phyloP scores from a whole-genome alignment of 2,329 filamentous ascomycete genomes.

The Colletotrichum kahawae region DNA sequence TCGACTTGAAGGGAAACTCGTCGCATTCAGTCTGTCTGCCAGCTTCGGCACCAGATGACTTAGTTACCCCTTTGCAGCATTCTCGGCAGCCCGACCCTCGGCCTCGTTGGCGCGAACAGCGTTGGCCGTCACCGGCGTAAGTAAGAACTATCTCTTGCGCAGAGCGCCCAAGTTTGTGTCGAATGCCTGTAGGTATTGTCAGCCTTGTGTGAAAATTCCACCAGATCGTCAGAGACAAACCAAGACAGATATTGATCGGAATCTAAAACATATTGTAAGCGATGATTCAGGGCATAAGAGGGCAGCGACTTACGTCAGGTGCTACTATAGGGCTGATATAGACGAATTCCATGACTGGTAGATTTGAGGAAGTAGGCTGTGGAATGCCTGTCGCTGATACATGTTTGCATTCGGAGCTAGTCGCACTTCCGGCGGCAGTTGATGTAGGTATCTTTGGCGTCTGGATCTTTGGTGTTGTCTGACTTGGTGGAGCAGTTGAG shows the following conservation, averaged over 20 bases:
- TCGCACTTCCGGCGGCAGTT: not conserved
- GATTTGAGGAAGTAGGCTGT: not conserved
- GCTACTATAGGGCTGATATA: not conserved
- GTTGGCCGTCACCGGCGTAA: not conserved
- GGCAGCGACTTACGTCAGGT: not conserved
- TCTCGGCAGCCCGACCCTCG: not conserved
- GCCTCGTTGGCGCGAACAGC: not conserved
- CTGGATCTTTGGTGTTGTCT: not conserved
- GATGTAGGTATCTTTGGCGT: not conserved
- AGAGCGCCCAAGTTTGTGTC: not conserved
- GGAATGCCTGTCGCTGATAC: not conserved
- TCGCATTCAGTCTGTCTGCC: not conserved
- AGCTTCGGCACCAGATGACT: not conserved
- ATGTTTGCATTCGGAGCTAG: not conserved
- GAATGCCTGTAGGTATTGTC: not conserved
- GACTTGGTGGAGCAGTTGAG: not conserved
- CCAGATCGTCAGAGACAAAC: not conserved
- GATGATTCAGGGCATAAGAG: not conserved
- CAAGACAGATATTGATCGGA: not conserved
- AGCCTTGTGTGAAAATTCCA: not conserved
- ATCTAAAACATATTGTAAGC: not conserved
- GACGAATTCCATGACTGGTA: not conserved
- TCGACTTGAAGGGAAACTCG: not conserved
- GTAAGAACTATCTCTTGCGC: not conserved
- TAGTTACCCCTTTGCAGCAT: not conserved